phyloP scores from a whole-genome alignment of 768 basidiomycete genomes.

The Calocybe indica region DNA sequence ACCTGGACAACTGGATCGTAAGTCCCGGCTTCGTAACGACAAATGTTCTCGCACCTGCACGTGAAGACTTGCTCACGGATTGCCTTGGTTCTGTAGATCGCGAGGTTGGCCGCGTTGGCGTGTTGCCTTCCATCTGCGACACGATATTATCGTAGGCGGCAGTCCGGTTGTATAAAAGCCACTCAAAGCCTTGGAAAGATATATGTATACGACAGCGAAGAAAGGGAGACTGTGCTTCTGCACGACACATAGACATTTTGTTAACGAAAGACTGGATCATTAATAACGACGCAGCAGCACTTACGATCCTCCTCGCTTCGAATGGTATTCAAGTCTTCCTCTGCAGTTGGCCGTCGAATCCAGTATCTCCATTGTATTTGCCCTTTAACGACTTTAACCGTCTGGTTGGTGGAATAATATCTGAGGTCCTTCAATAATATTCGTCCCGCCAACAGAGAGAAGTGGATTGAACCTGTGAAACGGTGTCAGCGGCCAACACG shows the following conservation, averaged over 20 bases:
- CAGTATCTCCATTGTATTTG: constrained; percentile 94
- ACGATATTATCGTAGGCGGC: constrained; percentile 86
- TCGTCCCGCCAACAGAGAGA: constrained; percentile 83
- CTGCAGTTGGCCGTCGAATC: constrained; percentile 75
- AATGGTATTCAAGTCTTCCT: constrained; percentile 47
- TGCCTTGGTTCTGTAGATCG: constrained; percentile 31
- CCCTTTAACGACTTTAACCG: constrained; percentile 75
- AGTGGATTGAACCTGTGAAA: constrained; percentile 75
- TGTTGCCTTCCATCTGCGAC: constrained; percentile 56
- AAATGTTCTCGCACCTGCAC: constrained; percentile 26
- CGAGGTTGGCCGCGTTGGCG: constrained; percentile 25
- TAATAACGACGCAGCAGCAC: constrained; percentile 13
- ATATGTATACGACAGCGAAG: constrained; percentile 78
- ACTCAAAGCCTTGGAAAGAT: constrained; percentile 81
- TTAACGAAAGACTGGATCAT: constrained; percentile 2
- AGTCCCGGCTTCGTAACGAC: neutral
- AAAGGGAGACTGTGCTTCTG: constrained; percentile 26
- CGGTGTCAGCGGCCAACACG: neutral
- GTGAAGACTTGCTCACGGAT: constrained; percentile 31
- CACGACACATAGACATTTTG: constrained; percentile 5
- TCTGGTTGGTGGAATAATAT: constrained; percentile 92
- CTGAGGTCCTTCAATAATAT: constrained; percentile 83
- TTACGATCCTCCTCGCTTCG: constrained; percentile 50
- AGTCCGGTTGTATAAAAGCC: constrained; percentile 89
- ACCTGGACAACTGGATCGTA: constrained; percentile 9